Percentiles rank a stretch among this genome's conserved stretches.
phyloP scores from a whole-genome alignment of 2,329 filamentous ascomycete species.

The Scedosporium apiospermum region DNA sequence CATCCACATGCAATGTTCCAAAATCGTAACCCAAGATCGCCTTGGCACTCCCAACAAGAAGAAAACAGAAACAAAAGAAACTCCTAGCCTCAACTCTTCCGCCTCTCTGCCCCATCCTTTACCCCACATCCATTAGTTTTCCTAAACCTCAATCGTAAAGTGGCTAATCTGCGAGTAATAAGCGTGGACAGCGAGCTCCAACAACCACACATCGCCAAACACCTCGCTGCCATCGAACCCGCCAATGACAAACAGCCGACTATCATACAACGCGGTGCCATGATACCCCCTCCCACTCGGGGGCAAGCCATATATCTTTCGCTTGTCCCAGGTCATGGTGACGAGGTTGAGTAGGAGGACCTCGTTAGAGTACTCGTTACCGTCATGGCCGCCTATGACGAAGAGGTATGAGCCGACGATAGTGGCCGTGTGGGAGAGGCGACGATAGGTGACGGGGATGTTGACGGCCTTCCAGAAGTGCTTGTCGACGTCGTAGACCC shows the following conservation, averaged over 20 bases:
- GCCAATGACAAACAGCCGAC: slow-evolving; percentile 53
- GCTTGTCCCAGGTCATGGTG: slow-evolving; percentile 64
- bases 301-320: slow-evolving; percentile 53
- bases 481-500: slow-evolving; percentile 61
- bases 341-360: slow-evolving; percentile 60
- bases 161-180: slow-evolving; percentile 68
- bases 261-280: slow-evolving; percentile 56
- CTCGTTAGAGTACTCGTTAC: slow-evolving; percentile 60
- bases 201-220: slow-evolving; percentile 57
- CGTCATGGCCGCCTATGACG: slow-evolving; percentile 61
- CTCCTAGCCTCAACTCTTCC: too few relatives aligned
- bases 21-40: not conserved
- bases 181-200: slow-evolving; percentile 60
- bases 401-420: slow-evolving; percentile 63
- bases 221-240: slow-evolving; percentile 61
- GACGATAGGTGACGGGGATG: slow-evolving; percentile 52
- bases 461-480: slow-evolving; percentile 49
- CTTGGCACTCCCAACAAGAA: not conserved
- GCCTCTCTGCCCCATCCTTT: too few relatives aligned
- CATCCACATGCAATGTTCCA: not conserved
- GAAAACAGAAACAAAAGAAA: too few relatives aligned
- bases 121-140: too few relatives aligned
- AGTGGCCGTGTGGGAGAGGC: slow-evolving; percentile 59
- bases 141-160: slow-evolving; percentile 57
- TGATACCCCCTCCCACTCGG: slow-evolving; percentile 59